These are phyloP conservation scores for Hypoxylon crocopeplum DNA, from an alignment of 495 filamentous ascomycete species.

Conservation along the genomic window DNA sequence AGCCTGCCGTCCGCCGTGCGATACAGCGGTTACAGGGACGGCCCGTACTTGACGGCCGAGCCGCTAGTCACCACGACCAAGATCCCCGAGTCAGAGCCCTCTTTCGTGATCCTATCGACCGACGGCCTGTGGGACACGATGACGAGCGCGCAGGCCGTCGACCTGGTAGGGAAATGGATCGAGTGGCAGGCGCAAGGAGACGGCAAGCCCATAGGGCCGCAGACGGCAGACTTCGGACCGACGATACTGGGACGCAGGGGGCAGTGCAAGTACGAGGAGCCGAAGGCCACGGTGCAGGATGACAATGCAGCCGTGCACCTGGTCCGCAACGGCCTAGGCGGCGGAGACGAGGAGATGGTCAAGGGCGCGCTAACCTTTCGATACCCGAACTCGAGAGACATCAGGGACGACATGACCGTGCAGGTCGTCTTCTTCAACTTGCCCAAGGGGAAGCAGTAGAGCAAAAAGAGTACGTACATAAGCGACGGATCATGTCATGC, in stretches of 20 bases:
- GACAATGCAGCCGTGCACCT: conserved; percentile 70
- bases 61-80: conserved; percentile 65
- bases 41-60: conserved; percentile 71
- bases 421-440: conserved; percentile 67
- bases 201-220: conserved; percentile 19
- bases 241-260: conserved; percentile 32
- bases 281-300: conserved; percentile 52
- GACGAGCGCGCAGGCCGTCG: conserved; percentile 64
- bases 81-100: conserved; percentile 50
- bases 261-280: conserved; percentile 33
- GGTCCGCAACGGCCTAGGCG: conserved; percentile 67
- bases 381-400: conserved; percentile 55
- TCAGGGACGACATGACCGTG: conserved; percentile 67
- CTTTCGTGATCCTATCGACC: conserved; percentile 68
- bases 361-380: conserved; percentile 56
- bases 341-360: conserved; percentile 62
- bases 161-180: conserved; percentile 63
- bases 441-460: background rate
- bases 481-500: background rate
- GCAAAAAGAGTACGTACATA: too few species aligned
- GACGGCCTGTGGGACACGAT: conserved; percentile 72
- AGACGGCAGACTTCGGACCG: conserved; percentile 18
- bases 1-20: conserved; percentile 46
- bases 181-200: conserved; percentile 39
- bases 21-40: conserved; percentile 50